These are phyloP conservation scores for Buddleja alternifolia DNA, from an alignment of 257 asterid species.

Conservation along the genomic window DNA sequence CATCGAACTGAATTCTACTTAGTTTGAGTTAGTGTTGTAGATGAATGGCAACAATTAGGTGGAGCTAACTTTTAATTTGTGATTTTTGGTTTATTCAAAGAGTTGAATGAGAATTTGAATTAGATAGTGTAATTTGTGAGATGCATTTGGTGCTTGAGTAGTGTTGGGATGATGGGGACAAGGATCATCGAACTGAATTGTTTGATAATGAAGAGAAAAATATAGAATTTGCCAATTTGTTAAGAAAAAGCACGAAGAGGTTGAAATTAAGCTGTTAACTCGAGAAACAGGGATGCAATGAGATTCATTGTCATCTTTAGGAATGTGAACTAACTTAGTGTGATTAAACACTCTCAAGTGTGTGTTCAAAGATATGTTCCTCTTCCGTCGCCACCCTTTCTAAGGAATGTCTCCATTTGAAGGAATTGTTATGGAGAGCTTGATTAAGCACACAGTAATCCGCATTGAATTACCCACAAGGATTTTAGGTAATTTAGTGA, in stretches of 20 bases:
- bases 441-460: constrained; percentile 3
- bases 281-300: no score
- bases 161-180: background rate
- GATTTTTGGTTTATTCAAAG: constrained; percentile 18
- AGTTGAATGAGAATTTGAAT: constrained; percentile 2
- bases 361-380: background rate
- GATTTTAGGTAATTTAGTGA: constrained; percentile 14
- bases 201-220: background rate
- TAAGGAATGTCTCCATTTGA: background rate
- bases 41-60: no score
- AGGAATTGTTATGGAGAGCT: constrained; percentile 5
- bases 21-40: no score
- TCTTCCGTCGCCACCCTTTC: background rate
- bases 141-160: constrained; percentile 18
- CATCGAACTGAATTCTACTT: background rate
- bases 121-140: background rate
- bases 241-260: background rate
- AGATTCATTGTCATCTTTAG: background rate
- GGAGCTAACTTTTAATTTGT: no score
- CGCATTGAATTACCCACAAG: background rate
- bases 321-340: constrained; percentile 10
- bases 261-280: constrained; percentile 1
- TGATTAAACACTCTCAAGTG: background rate
- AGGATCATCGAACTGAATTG: background rate
- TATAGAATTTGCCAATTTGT: no score